Percentiles rank a stretch among this genome's conserved stretches.
These are phyloP conservation scores for Eucalyptus pumila DNA, from an alignment of 345 rosid species.

Conservation along the genomic window DNA sequence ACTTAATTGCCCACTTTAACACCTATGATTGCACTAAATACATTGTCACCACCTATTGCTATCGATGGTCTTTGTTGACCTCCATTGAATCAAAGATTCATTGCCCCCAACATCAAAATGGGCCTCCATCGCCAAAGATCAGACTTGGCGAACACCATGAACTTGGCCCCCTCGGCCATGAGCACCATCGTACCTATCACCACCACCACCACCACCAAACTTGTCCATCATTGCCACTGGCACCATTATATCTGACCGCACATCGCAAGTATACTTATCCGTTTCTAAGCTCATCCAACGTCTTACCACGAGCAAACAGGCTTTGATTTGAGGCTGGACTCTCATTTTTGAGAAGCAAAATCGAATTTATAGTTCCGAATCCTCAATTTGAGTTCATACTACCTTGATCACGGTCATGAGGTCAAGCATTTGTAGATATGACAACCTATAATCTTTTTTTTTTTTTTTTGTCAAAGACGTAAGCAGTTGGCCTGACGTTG, in stretches of 20 bases:
- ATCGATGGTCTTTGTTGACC: background rate
- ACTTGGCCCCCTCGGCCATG: background rate
- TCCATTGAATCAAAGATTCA: background rate
- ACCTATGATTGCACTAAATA: background rate
- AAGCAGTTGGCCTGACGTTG: fast-evolving
- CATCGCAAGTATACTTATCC: background rate
- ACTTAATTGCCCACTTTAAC: background rate
- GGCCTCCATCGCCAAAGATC: background rate
- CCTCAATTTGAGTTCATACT: background rate
- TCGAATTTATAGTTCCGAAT: background rate
- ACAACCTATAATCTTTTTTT: fast-evolving
- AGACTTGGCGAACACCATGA: background rate
- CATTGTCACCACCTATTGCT: background rate
- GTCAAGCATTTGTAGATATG: background rate
- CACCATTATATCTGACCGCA: background rate
- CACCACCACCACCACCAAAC: background rate
- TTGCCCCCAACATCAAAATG: background rate
- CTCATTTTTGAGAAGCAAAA: background rate
- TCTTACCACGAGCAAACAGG: fast-evolving
- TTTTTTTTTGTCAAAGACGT: too few species aligned
- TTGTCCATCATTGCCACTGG: background rate
- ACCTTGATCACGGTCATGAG: background rate
- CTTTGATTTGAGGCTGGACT: background rate
- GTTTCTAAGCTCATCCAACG: background rate
- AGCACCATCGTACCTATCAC: background rate